Evolutionary conservation across 176 grass and related monocot species (phyloP).

Genomic region (Rhynchospora tenuis): DNA sequence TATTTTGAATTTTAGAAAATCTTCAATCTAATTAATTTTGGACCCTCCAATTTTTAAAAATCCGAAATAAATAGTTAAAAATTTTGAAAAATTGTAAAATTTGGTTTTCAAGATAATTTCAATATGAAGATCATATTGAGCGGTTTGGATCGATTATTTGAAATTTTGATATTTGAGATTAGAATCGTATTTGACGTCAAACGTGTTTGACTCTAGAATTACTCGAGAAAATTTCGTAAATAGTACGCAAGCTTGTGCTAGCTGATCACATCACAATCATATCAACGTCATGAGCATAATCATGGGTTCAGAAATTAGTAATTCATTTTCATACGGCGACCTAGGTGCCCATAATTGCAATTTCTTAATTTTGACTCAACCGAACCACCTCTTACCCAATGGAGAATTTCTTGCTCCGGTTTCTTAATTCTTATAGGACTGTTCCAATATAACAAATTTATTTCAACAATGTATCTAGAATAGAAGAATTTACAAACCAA

Average conservation of each 20-base stretch:
- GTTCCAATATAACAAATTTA: neutral
- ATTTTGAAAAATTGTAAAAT: too few species aligned
- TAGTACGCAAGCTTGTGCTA: neutral
- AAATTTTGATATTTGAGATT: too few species aligned
- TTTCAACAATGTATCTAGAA: neutral
- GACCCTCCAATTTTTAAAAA: too few species aligned
- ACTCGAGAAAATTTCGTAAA: neutral
- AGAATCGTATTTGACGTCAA: too few species aligned
- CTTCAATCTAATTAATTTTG: too few species aligned
- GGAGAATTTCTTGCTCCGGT: neutral
- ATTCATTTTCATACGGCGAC: neutral
- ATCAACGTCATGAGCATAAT: neutral
- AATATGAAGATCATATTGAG: too few species aligned
- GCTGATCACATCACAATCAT: neutral
- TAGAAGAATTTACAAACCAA: neutral
- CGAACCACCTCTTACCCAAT: neutral
- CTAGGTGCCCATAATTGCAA: neutral
- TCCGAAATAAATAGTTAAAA: too few species aligned
- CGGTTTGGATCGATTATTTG: too few species aligned
- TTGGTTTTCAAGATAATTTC: too few species aligned
- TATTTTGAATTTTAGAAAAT: too few species aligned
- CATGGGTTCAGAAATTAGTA: neutral
- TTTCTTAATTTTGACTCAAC: conserved; percentile 12
- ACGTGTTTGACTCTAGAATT: too few species aligned
- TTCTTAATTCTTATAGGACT: too few species aligned